Base-by-base conservation (phyloP, 2,329 filamentous ascomycete species). In the Fusarium goolgardi region DNA sequence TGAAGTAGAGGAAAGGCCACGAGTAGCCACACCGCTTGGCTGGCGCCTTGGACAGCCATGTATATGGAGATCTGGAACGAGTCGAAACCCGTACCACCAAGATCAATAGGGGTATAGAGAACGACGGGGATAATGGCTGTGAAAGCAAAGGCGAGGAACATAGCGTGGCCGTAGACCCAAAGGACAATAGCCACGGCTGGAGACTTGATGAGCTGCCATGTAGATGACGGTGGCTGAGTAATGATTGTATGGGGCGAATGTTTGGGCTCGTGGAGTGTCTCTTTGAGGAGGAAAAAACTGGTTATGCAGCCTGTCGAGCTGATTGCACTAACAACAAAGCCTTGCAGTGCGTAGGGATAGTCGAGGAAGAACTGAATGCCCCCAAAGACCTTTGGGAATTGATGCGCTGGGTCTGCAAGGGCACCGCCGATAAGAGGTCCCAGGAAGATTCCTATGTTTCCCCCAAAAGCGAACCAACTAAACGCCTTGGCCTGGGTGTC, bases 401-500 rank as follows among this genome's bases (percentile, higher is more conserved):
- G 87, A 7, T 79, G 72, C 0, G 85, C 88, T 2, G 92, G 92
- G 34, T 91, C 85, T 13, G 91, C 89, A 1, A 96, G 82, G 1
- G 81, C 82, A 53, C 91, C 92, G 41, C 91, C 91, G 21, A 93
- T 73, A 11, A 92, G 72, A 4, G 91, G 91, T 0, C 92, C 92
- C 3, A 93, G 31, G 59, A 93, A 88, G 44, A 95, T 88, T 6
- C 92, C 92, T 11, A 94, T 23, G 68, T 95, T 95, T 6, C 88
- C 88, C 0, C 86, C 82, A 73, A 95, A 92, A 12, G 91, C 90
- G 74, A 94, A 94, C 82, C 88, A 91, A 73, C 89, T 89, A 73
- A 94, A 96, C 0, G 90, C 88, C 29, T 84, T 81, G 0, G 92
- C 91, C 77, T 94, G 91, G 0, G 89, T 94, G 65, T 86, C 84